Evolutionary conservation across 441 rosid genomes (phyloP), one percentile per base, ranked within the genome.

Genomic region (Euphorbia celastroides): DNA sequence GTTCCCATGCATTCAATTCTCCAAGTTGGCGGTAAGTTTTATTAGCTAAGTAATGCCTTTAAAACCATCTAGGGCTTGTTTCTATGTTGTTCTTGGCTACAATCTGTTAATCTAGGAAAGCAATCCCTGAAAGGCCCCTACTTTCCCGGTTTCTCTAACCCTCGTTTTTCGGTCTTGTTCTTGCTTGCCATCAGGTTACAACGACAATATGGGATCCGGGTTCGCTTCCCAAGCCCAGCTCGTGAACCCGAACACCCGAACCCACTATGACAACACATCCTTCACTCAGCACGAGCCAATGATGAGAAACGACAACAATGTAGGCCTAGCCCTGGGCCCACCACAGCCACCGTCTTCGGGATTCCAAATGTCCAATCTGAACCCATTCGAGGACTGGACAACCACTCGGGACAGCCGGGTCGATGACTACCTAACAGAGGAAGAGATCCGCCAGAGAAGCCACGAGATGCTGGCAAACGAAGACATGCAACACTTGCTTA

Each of bases 381-480:
- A 85, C 72, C 90, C 92, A 61, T 92, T 89, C 68, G 96, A 90
- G 34, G 94, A 87, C 67, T 94, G 98, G 99, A 72, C 90, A 1
- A 78, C 75, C 74, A n/a, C n/a, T n/a, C 83, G 9, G 86, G 77
- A 61, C 79, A 72, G 17, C 74, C 80, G 83, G 74, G 68, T 74
- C 20, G 87, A 86, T 22, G 93, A 84, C 57, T 82, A 80, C 65
- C 76, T 88, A 61, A 66, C 88, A 0, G 99, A 92, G 76, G 99
- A 91, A 66, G 97, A 92, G 63, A 88, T 92, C 26, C 85, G 90
- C 12, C 75, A 78, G 74, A 86, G 94, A 75, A 94, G 96, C 74
- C 83, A 86, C 9, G 97, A 94, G 77, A 89, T 89, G 88, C 90
- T 91, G 0, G 96, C 85, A 79, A 89, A 80, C 62, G 97, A 93